These are phyloP conservation scores for Suaeda aralocaspica DNA, from an alignment of 148 eudicot species.

Conservation along the genomic window DNA sequence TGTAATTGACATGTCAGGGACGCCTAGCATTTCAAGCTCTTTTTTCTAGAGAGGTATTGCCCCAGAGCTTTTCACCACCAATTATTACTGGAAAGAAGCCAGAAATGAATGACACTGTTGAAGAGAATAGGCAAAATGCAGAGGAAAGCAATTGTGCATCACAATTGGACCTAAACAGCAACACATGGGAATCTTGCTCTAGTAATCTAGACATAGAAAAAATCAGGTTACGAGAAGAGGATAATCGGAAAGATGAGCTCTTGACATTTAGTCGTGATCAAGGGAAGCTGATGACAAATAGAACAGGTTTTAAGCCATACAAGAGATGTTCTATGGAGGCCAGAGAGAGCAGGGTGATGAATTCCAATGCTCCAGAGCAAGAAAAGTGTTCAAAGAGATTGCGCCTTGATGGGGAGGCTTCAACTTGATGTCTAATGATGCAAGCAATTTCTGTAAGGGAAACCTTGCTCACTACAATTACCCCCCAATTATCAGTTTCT, in stretches of 20 bases:
- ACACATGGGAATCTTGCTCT: conserved; percentile 36
- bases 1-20: conserved; percentile 49
- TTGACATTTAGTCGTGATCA: conserved; percentile 39
- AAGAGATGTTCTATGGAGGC: conserved; percentile 90
- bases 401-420: conserved; percentile 70
- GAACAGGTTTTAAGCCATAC: conserved; percentile 94
- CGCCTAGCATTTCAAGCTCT: conserved; percentile 82
- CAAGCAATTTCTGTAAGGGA: conserved; percentile 30
- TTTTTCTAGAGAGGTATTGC: conserved; percentile 69
- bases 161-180: conserved; percentile 49
- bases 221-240: conserved; percentile 27
- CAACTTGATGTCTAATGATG: conserved; percentile 33
- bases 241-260: conserved; percentile 31
- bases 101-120: conserved; percentile 18
- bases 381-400: conserved; percentile 70
- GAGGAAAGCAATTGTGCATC: conserved; percentile 30
- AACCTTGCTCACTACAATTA: conserved; percentile 12
- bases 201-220: conserved; percentile 30
- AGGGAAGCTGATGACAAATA: conserved; percentile 45
- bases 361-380: conserved; percentile 44
- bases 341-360: conserved; percentile 44
- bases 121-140: conserved; percentile 25
- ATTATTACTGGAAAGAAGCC: conserved; percentile 25
- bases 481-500: conserved; percentile 23
- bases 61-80: conserved; percentile 86